Percentiles rank a stretch among this genome's conserved stretches.
These are phyloP conservation scores for Ramularia endophylla DNA, from an alignment of 2,329 filamentous ascomycete species.

Conservation along the genomic window DNA sequence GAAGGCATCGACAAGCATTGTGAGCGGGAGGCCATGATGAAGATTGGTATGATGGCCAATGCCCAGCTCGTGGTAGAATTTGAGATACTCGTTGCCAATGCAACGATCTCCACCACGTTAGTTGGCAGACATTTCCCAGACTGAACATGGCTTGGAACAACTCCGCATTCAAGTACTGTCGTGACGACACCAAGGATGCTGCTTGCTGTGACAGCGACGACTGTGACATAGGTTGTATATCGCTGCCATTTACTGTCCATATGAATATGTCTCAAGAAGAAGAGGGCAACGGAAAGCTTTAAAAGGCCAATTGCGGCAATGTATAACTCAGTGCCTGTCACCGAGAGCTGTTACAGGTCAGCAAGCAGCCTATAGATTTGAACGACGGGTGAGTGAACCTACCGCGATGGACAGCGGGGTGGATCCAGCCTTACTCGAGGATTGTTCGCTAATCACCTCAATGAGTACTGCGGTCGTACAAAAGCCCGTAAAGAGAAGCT, in stretches of 20 bases:
- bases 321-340: slow-evolving; percentile 34
- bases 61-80: slow-evolving; percentile 34
- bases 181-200: slow-evolving; percentile 30
- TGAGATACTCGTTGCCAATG: slow-evolving; percentile 25
- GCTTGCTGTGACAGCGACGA: slow-evolving; percentile 30
- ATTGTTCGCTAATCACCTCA: neutral
- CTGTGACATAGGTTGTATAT: slow-evolving; percentile 21
- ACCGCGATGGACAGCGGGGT: neutral
- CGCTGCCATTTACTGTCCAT: slow-evolving; percentile 36
- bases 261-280: slow-evolving; percentile 42
- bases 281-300: slow-evolving; percentile 42
- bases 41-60: slow-evolving; percentile 35
- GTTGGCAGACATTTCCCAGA: slow-evolving; percentile 18
- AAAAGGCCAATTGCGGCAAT: slow-evolving; percentile 36
- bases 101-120: slow-evolving; percentile 15
- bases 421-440: too few relatives aligned
- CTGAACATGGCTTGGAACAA: slow-evolving; percentile 17
- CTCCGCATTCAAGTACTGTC: slow-evolving; percentile 29
- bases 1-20: too few relatives aligned
- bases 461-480: slow-evolving; percentile 12
- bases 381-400: neutral
- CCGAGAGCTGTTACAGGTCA: slow-evolving; percentile 18
- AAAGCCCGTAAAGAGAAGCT: slow-evolving; percentile 16
- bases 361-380: neutral
- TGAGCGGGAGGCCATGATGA: slow-evolving; percentile 29